Conservation (phyloP, 179 eudicot species). For the Beta macrorhiza region DNA sequence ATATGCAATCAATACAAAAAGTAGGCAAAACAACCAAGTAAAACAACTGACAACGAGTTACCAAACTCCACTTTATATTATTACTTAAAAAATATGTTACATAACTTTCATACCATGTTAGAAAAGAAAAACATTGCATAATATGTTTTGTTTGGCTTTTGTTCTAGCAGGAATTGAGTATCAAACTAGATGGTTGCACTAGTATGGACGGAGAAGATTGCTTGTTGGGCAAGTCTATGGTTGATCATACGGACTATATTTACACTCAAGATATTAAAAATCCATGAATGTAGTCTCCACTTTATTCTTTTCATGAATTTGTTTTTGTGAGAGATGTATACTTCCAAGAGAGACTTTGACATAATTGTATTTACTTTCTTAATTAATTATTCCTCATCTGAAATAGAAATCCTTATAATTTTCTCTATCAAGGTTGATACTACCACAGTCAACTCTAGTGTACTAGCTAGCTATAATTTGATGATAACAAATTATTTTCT, state of each 20-base stretch:
- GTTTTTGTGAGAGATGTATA: background rate
- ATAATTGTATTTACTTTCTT: background rate
- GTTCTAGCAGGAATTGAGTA: conserved; percentile 1
- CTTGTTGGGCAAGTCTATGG: conserved; percentile 5
- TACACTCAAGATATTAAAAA: conserved; percentile 15
- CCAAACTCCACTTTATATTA: no score
- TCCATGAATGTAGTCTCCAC: background rate
- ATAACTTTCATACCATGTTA: background rate
- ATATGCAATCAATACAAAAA: no score
- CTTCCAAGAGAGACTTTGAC: background rate
- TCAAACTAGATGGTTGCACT: conserved; percentile 10
- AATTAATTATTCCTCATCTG: background rate
- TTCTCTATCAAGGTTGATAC: background rate
- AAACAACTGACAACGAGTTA: no score
- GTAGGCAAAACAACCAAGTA: no score
- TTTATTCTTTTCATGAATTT: no score
- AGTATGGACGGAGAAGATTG: conserved; percentile 17
- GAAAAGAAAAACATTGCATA: background rate
- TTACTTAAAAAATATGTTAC: no score
- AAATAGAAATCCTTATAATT: background rate
- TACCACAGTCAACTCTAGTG: no score
- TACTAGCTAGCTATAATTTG: no score
- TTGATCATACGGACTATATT: conserved; percentile 24
- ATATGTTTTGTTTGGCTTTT: background rate
- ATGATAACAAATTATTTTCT: no score